Conservation (phyloP, 2,329 filamentous ascomycete species). For the Ophiostoma quercus region DNA sequence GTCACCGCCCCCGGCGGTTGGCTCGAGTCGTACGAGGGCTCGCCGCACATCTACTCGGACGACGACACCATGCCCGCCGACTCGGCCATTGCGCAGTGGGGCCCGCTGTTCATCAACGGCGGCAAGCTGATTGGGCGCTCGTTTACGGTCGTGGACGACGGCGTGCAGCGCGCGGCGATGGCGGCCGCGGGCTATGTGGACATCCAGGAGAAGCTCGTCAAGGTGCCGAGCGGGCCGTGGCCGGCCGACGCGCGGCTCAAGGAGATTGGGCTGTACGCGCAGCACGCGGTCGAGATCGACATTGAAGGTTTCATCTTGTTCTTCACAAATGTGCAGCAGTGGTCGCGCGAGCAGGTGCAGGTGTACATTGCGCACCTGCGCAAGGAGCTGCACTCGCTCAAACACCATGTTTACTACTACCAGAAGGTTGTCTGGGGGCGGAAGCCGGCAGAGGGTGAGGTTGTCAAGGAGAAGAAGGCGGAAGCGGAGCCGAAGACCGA, state of each 20-base stretch:
- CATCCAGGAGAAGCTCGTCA: constrained; percentile 42
- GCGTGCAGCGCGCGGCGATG: constrained; percentile 20
- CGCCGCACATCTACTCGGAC: constrained; percentile 28
- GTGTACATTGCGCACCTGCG: constrained; percentile 27
- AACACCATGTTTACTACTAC: constrained; percentile 25
- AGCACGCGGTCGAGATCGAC: constrained; percentile 24
- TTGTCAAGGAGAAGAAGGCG: neutral
- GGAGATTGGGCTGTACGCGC: constrained; percentile 30
- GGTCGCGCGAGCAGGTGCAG: constrained; percentile 26
- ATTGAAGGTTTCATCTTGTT: constrained; percentile 27
- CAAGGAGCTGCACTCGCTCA: constrained; percentile 25
- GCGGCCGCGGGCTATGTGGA: constrained; percentile 24
- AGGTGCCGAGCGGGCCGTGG: constrained; percentile 37
- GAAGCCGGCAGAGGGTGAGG: constrained; percentile 24
- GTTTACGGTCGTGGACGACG: constrained; percentile 24
- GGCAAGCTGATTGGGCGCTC: constrained; percentile 34
- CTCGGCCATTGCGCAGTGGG: constrained; percentile 29
- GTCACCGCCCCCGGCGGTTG: constrained; percentile 50
- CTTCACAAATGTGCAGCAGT: constrained; percentile 26
- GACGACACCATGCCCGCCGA: constrained; percentile 30
- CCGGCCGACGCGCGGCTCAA: constrained; percentile 33
- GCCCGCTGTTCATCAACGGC: constrained; percentile 37
- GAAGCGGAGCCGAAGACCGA: neutral
- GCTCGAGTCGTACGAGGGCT: constrained; percentile 30
- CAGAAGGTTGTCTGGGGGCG: constrained; percentile 25